Base-by-base conservation (phyloP, 768 basidiomycete genomes). In the Infundibulicybe gibba region DNA sequence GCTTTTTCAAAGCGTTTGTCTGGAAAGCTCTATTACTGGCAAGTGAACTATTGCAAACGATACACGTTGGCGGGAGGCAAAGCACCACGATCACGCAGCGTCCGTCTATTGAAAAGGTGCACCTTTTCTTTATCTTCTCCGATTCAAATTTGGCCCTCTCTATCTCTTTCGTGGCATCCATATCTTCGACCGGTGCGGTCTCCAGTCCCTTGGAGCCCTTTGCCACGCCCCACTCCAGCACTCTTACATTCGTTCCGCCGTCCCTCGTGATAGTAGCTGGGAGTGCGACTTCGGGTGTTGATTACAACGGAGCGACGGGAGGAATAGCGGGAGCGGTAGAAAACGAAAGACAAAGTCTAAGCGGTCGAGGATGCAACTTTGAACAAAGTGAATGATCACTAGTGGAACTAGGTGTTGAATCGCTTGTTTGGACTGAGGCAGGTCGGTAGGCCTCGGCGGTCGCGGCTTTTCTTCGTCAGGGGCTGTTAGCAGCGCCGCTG, bases 191-290 rank as follows among this genome's bases (percentile, higher is more conserved):
- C 41, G 72, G 65, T 6, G 74, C 71, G 39, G 61, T 61, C 35
- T 84, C 80, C 20, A 77, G 68, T 13, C 74, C 81, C 56, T 91
- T 89, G 54, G 87, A 87, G 33, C 85, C 86, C 58, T 83, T 85
- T 44, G 63, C 70, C 21, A 65, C 65, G 6, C 82, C 79, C 60
- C 85, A 86, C 67, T 89, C 87, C 47, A 87, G 65, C 15, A 75
- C 77, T 13, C 86, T 80, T 37, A 89, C 80, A 90, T 19, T 85
- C 85, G 14, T 63, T 61, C 56, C 87, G 72, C 90, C 89, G 92
- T 58, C 81, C 83, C 47, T 80, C 74, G 55, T 85, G 82, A 55
- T 93, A 92, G 67, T 93, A 94, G 5, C 91, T 91, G 0, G 91
- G 91, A 61, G 90, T 13, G 80, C 77, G 58, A 93, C 91, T 6